Percentiles rank a stretch among this genome's conserved stretches.
These are phyloP conservation scores for Herpetospermum pedunculosum DNA, from an alignment of 306 rosid species.

Conservation along the genomic window DNA sequence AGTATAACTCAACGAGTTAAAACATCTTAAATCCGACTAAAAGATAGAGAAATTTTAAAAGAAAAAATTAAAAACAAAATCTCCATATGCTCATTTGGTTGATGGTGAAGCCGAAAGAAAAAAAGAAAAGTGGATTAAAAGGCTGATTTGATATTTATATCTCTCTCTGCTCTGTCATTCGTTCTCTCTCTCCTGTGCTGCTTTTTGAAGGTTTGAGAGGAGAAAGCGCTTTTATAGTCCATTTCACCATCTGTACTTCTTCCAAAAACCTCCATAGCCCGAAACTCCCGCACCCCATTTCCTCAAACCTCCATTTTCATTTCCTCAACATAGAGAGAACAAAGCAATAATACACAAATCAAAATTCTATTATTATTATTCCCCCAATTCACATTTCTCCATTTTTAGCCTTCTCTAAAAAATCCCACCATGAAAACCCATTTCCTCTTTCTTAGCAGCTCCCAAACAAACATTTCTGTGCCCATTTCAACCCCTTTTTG, in stretches of 20 bases:
- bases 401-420: not conserved
- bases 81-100: too few relatives aligned
- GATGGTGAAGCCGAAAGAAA: not conserved
- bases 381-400: not conserved
- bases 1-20: too few relatives aligned
- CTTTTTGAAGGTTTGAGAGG: conserved; percentile 38
- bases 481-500: not conserved
- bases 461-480: not conserved
- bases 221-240: conserved; percentile 31
- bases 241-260: conserved; percentile 31
- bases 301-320: conserved; percentile 9
- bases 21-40: too few relatives aligned
- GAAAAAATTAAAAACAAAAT: too few relatives aligned
- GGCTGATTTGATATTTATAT: not conserved
- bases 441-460: not conserved
- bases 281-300: conserved; percentile 16
- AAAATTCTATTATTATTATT: too few relatives aligned
- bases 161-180: not conserved
- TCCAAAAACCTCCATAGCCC: conserved; percentile 10
- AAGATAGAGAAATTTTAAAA: too few relatives aligned
- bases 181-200: not conserved
- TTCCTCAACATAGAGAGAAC: not conserved
- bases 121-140: not conserved
- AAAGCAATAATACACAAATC: not conserved
- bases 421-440: not conserved